Conservation (phyloP, 371 early-diverging fungal genomes). For the Apophysomyces elegans region DNA sequence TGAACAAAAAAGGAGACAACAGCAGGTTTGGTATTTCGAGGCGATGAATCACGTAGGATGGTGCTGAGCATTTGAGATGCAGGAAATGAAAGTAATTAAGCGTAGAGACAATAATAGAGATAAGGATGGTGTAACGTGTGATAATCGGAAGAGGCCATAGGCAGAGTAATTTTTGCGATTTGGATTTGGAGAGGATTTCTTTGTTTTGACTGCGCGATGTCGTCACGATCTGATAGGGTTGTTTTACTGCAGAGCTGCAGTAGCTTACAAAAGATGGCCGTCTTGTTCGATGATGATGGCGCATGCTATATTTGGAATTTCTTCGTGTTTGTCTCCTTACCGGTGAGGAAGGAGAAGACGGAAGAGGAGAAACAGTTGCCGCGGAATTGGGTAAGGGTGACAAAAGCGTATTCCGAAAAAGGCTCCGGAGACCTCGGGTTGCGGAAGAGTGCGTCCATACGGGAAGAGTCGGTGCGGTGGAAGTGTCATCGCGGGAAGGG, state of each 20-base stretch:
- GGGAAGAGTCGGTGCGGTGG: conserved; percentile 20
- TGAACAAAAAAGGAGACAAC: conserved; percentile 51
- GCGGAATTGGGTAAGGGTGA: conserved; percentile 9
- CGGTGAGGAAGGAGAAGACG: conserved; percentile 17
- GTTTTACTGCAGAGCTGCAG: background rate
- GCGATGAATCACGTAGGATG: conserved; percentile 51
- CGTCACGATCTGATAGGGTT: conserved; percentile 1
- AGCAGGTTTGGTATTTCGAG: conserved; percentile 41
- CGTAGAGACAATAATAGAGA: conserved; percentile 40
- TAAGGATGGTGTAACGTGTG: conserved; percentile 49
- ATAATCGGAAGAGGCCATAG: conserved; percentile 57
- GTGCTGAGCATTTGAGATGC: conserved; percentile 46
- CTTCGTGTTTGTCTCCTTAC: conserved; percentile 27
- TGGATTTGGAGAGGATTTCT: conserved; percentile 16
- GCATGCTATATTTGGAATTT: conserved; percentile 31
- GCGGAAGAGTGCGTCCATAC: conserved; percentile 21
- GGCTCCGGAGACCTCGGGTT: conserved; percentile 17
- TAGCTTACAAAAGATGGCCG: conserved; percentile 13
- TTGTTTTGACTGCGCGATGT: conserved; percentile 4
- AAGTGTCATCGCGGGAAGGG: conserved; percentile 15
- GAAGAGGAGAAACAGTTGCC: conserved; percentile 14
- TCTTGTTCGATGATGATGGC: conserved; percentile 28
- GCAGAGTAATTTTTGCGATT: conserved; percentile 50
- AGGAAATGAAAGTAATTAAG: conserved; percentile 33
- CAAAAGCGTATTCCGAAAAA: conserved; percentile 14